These are phyloP conservation scores for Hebeloma cylindrosporum DNA, from an alignment of 768 basidiomycete genomes.

Conservation along the genomic window DNA sequence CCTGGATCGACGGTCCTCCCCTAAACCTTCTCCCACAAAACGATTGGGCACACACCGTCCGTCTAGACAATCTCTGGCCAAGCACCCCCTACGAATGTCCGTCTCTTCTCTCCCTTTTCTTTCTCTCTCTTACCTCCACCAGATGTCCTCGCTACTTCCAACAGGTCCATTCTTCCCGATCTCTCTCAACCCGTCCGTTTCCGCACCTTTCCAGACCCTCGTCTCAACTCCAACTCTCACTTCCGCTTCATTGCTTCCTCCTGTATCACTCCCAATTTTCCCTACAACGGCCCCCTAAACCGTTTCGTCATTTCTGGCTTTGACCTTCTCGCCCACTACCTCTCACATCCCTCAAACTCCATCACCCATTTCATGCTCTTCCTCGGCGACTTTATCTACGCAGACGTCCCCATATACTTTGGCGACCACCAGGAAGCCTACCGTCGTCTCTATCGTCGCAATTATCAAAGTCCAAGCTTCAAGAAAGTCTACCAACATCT, in stretches of 20 bases:
- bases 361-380: slow-evolving; percentile 62
- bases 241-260: slow-evolving; percentile 72
- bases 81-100: slow-evolving; percentile 69
- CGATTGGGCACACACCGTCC: slow-evolving; percentile 62
- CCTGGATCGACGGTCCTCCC: slow-evolving; percentile 57
- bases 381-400: slow-evolving; percentile 76
- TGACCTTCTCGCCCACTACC: slow-evolving; percentile 59
- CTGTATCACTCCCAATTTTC: slow-evolving; percentile 72
- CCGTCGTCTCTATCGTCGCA: slow-evolving; percentile 63
- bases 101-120: slow-evolving; percentile 20
- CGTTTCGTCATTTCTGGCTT: slow-evolving; percentile 59
- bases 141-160: slow-evolving; percentile 46
- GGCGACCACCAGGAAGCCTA: slow-evolving; percentile 62
- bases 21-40: slow-evolving; percentile 41
- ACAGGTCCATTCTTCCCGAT: slow-evolving; percentile 49
- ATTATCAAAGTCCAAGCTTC: slow-evolving; percentile 64
- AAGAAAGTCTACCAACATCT: slow-evolving; percentile 66
- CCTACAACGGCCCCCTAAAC: slow-evolving; percentile 57
- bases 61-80: slow-evolving; percentile 63
- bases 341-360: slow-evolving; percentile 24
- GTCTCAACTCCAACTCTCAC: slow-evolving; percentile 48
- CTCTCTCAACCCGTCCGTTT: slow-evolving; percentile 55
- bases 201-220: slow-evolving; percentile 73
- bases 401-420: slow-evolving; percentile 64
- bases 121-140: slow-evolving; percentile 2